These are phyloP conservation scores for Fusarium nelsonii DNA, from an alignment of 2,329 filamentous ascomycete species.

Conservation along the genomic window DNA sequence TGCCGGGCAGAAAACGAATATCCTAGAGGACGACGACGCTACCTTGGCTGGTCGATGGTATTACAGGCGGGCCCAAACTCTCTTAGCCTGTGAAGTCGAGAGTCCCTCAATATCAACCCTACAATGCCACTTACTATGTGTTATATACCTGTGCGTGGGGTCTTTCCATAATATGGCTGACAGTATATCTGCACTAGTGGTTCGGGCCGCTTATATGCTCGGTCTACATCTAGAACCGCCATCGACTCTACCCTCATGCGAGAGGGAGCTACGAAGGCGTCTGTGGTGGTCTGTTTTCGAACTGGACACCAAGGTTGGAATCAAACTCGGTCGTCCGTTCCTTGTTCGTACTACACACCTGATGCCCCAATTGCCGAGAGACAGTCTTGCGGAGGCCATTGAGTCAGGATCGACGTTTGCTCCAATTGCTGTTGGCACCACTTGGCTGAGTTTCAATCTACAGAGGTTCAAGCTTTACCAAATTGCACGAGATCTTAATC, in stretches of 20 bases:
- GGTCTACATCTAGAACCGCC: constrained; percentile 4
- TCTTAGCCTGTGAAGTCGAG: constrained; percentile 14
- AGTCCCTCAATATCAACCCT: constrained; percentile 17
- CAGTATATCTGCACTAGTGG: constrained; percentile 4
- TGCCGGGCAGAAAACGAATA: neutral
- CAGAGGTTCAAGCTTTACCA: constrained; percentile 12
- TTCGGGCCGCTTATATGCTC: constrained; percentile 25
- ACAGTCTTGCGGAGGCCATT: constrained; percentile 5
- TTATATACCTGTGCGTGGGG: neutral
- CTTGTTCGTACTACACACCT: neutral
- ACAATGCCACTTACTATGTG: constrained; percentile 16
- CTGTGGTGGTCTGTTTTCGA: constrained; percentile 26
- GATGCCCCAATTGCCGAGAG: constrained; percentile 5
- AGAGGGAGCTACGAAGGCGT: constrained; percentile 5
- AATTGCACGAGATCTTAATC: neutral
- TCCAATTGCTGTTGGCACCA: constrained; percentile 8
- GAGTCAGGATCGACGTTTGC: constrained; percentile 19
- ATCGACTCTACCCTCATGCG: neutral
- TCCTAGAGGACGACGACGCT: constrained; percentile 18
- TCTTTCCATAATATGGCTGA: constrained; percentile 30
- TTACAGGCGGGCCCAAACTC: constrained; percentile 18
- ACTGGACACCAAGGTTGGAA: constrained; percentile 10
- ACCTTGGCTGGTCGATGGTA: constrained; percentile 23
- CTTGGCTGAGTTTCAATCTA: constrained; percentile 14
- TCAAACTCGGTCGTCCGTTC: constrained; percentile 18